Base-by-base conservation (phyloP, 2,329 filamentous ascomycete genomes). In the Penicillium polonicum region DNA sequence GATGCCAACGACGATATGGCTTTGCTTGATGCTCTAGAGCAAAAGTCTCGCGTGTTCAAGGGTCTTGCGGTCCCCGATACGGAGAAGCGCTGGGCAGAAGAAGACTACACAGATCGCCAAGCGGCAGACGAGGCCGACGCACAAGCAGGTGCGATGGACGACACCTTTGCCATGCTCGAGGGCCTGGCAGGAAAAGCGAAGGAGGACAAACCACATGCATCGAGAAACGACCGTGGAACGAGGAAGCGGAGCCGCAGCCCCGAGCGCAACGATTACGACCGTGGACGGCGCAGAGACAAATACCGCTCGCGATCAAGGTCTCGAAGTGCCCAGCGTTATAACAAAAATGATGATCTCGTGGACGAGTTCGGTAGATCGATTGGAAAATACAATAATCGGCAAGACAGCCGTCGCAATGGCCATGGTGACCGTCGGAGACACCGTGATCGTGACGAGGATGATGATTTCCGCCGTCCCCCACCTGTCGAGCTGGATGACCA, bases 151-250 rank as follows among this genome's bases (percentile, higher is more conserved):
- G 89, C 86, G 21, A 88, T 97, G 69, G 94, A 97, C 70, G 92
- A 99, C 74, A 96, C 94, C 0, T 86, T 99, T 67, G 92, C 92
- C 0, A 83, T 96, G 68, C 76, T 99, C n/a, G 94, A 97, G 74
- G 89, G 87, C 0, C 78, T 97, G 39, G 92, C 92, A 61, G 83
- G 85, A 8, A 91, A 89, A 68, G 78, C 80, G 49, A 80, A 73
- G 55, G 68, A 71, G 36, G 66, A 74, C n/a, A 71, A 71, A 21
- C 68, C 71, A 48, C 69, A 71, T 48, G 7, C 60, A 21, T 56
- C 71, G 31, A 70, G 74, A 63, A 63, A 79, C 67, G 70, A 69
- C 4, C 68, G 65, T 23, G 67, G 70, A 19, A 78, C 72, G 62
- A 78, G 81, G 64, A 85, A 84, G 70, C 78, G 83, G 59, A 84